phyloP scores from a whole-genome alignment of 805 yeast species.

The Ogataea paraovalis region DNA sequence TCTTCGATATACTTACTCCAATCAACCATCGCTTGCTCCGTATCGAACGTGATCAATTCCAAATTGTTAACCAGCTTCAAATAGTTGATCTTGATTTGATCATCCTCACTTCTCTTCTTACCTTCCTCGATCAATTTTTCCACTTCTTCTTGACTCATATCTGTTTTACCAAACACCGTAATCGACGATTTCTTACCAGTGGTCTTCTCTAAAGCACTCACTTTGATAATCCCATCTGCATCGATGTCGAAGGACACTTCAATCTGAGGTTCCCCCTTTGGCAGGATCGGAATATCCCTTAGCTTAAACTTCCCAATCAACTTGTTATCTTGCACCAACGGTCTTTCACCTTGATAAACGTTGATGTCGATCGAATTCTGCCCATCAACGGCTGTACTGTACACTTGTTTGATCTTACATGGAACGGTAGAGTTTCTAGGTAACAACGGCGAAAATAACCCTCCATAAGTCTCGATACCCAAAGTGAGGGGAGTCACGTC shows the following conservation, averaged over 20 bases:
- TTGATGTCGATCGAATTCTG: constrained; percentile 93
- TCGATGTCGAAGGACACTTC: constrained; percentile 93
- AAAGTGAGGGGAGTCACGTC: constrained; percentile 87
- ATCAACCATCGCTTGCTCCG: constrained; percentile 31
- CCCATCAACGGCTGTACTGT: constrained; percentile 93
- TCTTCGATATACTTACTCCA: constrained; percentile 18
- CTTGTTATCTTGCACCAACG: constrained; percentile 91
- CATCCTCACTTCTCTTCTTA: constrained; percentile 82
- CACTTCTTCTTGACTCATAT: constrained; percentile 84
- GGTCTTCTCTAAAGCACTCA: constrained; percentile 89
- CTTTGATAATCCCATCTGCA: constrained; percentile 96
- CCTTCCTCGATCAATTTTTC: constrained; percentile 90
- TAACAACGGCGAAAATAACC: constrained; percentile 85
- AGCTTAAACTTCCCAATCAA: constrained; percentile 91
- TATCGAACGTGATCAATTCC: constrained; percentile 33
- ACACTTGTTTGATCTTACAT: constrained; percentile 87
- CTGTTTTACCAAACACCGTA: constrained; percentile 95
- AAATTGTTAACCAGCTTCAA: constrained; percentile 75
- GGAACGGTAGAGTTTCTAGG: constrained; percentile 92
- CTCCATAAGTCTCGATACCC: constrained; percentile 97
- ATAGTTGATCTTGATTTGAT: constrained; percentile 39
- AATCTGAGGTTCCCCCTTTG: constrained; percentile 86
- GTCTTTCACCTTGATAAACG: constrained; percentile 98
- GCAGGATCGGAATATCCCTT: constrained; percentile 85
- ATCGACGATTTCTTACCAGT: constrained; percentile 91